phyloP scores from a whole-genome alignment of 345 rosid genomes.

The Eutrema japonicum region DNA sequence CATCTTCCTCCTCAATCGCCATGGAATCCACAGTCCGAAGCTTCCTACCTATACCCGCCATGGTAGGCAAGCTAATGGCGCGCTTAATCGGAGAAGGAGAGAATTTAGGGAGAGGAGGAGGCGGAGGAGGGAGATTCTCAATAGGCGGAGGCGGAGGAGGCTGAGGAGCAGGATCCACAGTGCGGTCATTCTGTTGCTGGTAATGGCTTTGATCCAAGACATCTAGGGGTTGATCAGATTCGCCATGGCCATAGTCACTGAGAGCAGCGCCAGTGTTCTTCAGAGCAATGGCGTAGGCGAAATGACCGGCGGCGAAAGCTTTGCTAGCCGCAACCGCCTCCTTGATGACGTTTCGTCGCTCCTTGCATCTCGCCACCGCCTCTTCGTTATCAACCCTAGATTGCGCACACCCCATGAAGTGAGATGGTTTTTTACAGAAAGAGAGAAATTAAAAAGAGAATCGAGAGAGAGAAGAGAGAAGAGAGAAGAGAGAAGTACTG shows the following conservation, averaged over 20 bases:
- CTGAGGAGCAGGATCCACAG: conserved; percentile 48
- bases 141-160: conserved; percentile 71
- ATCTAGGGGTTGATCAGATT: conserved; percentile 50
- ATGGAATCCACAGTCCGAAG: conserved; percentile 45
- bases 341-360: conserved; percentile 74
- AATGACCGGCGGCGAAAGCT: conserved; percentile 81
- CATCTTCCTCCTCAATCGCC: conserved; percentile 62
- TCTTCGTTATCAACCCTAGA: conserved; percentile 89
- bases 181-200: conserved; percentile 38
- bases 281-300: conserved; percentile 69
- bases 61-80: conserved; percentile 67
- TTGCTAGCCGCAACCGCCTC: conserved; percentile 84
- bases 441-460: conserved; percentile 18
- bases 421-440: neutral
- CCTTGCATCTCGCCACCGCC: conserved; percentile 82
- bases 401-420: conserved; percentile 86
- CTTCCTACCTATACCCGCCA: conserved; percentile 47
- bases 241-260: conserved; percentile 89
- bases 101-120: conserved; percentile 79
- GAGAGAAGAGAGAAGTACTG: conserved; percentile 13
- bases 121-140: conserved; percentile 71
- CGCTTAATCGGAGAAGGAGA: conserved; percentile 84
- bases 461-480: neutral
- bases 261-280: conserved; percentile 92
- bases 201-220: conserved; percentile 39